Conservation (phyloP, 192 early-diverging fungal species). For the Rhizoclosmatium sp. region DNA sequence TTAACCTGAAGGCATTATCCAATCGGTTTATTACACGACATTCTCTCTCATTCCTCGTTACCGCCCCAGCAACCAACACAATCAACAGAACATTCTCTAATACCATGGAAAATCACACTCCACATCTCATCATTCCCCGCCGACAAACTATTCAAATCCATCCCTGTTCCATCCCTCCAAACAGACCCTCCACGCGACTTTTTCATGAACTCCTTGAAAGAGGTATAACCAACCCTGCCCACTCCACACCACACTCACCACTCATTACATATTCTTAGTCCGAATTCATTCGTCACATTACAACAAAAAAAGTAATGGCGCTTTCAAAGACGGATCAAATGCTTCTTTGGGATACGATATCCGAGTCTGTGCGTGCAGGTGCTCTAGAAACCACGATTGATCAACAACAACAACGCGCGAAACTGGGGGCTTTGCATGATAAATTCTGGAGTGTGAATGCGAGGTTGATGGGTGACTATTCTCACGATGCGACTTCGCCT, state of each 20-base stretch:
- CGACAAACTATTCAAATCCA: slow-evolving; percentile 65
- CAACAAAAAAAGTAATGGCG: slow-evolving; percentile 86
- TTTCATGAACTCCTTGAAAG: slow-evolving; percentile 90
- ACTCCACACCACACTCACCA: not conserved
- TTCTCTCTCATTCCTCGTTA: slow-evolving; percentile 40
- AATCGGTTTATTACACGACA: slow-evolving; percentile 83
- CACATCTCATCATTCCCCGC: slow-evolving; percentile 78
- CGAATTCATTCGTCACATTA: slow-evolving; percentile 84
- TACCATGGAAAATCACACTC: slow-evolving; percentile 84
- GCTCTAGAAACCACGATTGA: too few species aligned
- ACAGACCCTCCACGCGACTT: slow-evolving; percentile 72
- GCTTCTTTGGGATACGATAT: slow-evolving; percentile 79
- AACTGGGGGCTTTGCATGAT: slow-evolving; percentile 26
- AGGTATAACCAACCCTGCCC: slow-evolving; percentile 48
- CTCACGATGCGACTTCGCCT: not conserved
- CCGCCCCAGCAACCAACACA: slow-evolving; percentile 2
- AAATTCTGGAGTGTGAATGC: slow-evolving; percentile 72
- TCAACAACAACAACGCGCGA: not conserved
- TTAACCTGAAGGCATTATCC: slow-evolving; percentile 76
- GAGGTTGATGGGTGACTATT: slow-evolving; percentile 50
- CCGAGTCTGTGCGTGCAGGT: slow-evolving; percentile 52
- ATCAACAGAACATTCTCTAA: not conserved
- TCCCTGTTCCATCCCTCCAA: slow-evolving; percentile 43
- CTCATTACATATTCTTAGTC: slow-evolving; percentile 51
- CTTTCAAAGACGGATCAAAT: slow-evolving; percentile 83